Percentiles rank a stretch among this genome's conserved stretches.
phyloP scores from a whole-genome alignment of 805 yeast species.

The Nakazawaea anatomiae region DNA sequence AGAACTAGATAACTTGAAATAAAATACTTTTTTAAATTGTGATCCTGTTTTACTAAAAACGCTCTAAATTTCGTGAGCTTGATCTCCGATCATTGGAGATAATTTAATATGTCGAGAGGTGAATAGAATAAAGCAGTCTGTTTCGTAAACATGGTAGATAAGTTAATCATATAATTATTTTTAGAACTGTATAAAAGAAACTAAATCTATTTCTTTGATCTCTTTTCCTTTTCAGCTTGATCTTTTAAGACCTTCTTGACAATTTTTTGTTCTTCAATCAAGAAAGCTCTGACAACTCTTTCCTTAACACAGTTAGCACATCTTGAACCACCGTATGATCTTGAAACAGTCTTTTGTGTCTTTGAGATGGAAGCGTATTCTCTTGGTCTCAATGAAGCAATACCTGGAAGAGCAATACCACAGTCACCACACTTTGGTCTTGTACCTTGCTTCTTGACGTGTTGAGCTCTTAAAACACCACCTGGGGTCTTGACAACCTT shows the following conservation, averaged over 20 bases:
- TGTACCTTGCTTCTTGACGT: conserved; percentile 86
- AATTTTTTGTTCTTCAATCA: conserved; percentile 99
- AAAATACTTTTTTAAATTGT: too few species aligned
- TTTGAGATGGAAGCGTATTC: conserved; percentile 91
- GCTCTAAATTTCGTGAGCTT: too few species aligned
- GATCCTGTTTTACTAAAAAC: too few species aligned
- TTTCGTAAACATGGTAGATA: too few species aligned
- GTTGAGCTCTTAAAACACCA: conserved; percentile 97
- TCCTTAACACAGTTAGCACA: conserved; percentile 99
- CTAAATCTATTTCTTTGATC: conserved; percentile 14
- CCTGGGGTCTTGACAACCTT: conserved; percentile 99
- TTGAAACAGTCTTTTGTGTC: conserved; percentile 96
- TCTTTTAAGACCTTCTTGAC: conserved; percentile 99
- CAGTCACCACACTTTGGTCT: conserved; percentile 89
- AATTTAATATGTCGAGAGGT: too few species aligned
- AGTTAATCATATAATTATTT: too few species aligned
- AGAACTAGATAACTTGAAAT: too few species aligned
- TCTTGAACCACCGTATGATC: conserved; percentile 99
- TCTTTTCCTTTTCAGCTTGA: conserved; percentile 84
- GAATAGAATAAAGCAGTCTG: too few species aligned
- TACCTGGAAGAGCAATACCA: conserved; percentile 60
- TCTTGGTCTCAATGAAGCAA: conserved; percentile 97
- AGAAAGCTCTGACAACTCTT: conserved; percentile 99
- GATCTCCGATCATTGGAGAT: too few species aligned
- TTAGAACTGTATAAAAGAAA: too few species aligned